These are phyloP conservation scores for Dothistroma septosporum DNA, from an alignment of 2,329 filamentous ascomycete genomes.

Conservation along the genomic window DNA sequence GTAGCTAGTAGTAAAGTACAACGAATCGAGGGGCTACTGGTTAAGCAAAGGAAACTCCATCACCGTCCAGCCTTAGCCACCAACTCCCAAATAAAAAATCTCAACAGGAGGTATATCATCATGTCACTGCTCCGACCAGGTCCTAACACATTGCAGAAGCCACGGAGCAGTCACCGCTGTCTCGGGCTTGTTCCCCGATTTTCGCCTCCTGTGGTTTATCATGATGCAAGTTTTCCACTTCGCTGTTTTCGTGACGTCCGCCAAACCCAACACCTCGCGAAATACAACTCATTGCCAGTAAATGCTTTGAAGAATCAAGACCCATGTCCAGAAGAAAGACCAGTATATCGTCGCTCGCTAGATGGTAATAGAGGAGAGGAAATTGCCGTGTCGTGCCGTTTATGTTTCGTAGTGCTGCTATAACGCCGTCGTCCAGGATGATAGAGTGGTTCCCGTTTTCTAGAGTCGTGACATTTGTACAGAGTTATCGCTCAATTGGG, in stretches of 20 bases:
- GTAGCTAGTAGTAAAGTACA: conserved; percentile 7
- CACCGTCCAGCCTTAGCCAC: neutral
- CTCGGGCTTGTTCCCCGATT: conserved; percentile 3
- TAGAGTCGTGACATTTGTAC: conserved; percentile 25
- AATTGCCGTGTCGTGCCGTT: conserved; percentile 19
- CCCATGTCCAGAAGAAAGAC: conserved; percentile 6
- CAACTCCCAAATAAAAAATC: conserved; percentile 5
- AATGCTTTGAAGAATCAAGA: conserved; percentile 10
- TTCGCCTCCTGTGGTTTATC: conserved; percentile 10
- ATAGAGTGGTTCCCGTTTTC: conserved; percentile 16
- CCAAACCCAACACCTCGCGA: conserved; percentile 12
- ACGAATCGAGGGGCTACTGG: conserved; percentile 5
- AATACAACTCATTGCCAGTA: conserved; percentile 10
- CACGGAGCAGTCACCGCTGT: conserved; percentile 9
- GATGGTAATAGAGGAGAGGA: conserved; percentile 12
- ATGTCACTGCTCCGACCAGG: conserved; percentile 2
- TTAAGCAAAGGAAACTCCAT: conserved; percentile 6
- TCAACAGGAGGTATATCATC: conserved; percentile 9
- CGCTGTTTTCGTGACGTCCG: conserved; percentile 13
- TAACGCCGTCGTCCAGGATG: conserved; percentile 24
- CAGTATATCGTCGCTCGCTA: conserved; percentile 15
- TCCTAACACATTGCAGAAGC: conserved; percentile 6
- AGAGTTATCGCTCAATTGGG: conserved; percentile 21
- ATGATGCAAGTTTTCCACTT: conserved; percentile 14
- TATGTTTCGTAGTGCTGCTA: conserved; percentile 25